A percentile compares a stretch with the other conserved stretches of the same genome.
Conservation (phyloP, 805 yeast genomes). For the Starmera caribaea region DNA sequence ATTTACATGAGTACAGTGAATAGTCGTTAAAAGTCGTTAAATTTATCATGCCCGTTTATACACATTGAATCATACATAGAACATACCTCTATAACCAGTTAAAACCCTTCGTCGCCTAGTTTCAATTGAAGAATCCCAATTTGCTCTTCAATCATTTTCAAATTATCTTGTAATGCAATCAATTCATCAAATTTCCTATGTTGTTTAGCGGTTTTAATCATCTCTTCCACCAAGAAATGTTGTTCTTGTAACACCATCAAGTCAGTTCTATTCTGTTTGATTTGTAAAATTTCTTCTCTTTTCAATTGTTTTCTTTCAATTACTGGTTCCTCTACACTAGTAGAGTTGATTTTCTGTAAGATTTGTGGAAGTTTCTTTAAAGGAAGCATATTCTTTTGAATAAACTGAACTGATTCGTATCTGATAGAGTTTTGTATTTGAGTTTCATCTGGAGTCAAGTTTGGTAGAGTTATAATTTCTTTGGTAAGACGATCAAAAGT, state of each 20-base stretch:
- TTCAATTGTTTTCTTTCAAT: slow-evolving; percentile 13
- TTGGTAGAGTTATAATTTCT: slow-evolving; percentile 25
- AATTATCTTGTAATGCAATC: slow-evolving; percentile 44
- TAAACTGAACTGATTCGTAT: slow-evolving; percentile 43
- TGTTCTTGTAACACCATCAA: slow-evolving; percentile 87
- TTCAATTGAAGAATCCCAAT: slow-evolving; percentile 34
- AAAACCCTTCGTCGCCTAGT: slow-evolving; percentile 48
- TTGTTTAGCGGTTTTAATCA: slow-evolving; percentile 52
- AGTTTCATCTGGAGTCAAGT: slow-evolving; percentile 32
- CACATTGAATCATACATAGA: no score
- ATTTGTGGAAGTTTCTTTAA: slow-evolving; percentile 49
- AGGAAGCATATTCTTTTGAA: slow-evolving; percentile 59
- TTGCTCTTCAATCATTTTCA: slow-evolving; percentile 44
- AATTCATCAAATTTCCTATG: slow-evolving; percentile 74
- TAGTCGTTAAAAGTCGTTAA: not conserved
- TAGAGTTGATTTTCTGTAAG: slow-evolving; percentile 17
- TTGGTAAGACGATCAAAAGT: slow-evolving; percentile 42
- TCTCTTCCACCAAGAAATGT: slow-evolving; percentile 54
- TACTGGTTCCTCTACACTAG: slow-evolving; percentile 7
- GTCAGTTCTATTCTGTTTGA: slow-evolving; percentile 56
- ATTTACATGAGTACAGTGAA: no score
- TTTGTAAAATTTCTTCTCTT: slow-evolving; percentile 38
- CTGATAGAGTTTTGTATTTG: slow-evolving; percentile 45
- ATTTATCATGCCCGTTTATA: not conserved
- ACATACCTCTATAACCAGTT: slow-evolving; percentile 1